Conservation (phyloP, 108 stramenopile genomes). For the Aurantiochytrium sp. region DNA sequence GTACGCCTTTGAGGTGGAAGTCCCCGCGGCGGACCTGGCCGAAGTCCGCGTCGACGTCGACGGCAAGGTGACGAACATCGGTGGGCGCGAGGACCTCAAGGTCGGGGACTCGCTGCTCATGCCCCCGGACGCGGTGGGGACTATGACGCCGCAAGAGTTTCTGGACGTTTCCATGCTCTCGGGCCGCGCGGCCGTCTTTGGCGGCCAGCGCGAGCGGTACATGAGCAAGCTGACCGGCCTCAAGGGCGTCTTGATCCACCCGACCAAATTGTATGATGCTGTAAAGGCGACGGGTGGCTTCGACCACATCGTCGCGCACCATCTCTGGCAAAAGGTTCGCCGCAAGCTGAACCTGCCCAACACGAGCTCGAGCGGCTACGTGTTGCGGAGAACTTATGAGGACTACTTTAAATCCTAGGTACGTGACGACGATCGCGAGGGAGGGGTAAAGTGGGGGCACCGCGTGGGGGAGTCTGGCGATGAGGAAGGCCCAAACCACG, state of each 20-base stretch:
- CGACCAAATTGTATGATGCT: constrained; percentile 2
- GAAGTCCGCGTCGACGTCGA: neutral
- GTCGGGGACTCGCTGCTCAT: neutral
- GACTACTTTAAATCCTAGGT: neutral
- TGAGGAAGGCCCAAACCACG: neutral
- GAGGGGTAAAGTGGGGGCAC: neutral
- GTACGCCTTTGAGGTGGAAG: neutral
- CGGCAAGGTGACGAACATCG: neutral
- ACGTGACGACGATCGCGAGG: neutral
- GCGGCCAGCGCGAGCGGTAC: neutral
- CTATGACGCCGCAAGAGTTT: neutral
- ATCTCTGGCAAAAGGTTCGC: constrained; percentile 22
- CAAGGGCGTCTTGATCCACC: neutral
- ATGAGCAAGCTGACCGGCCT: constrained; percentile 4
- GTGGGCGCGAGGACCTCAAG: neutral
- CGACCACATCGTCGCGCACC: constrained; percentile 1
- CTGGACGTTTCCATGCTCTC: neutral
- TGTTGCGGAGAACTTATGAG: constrained; percentile 5
- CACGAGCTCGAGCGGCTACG: constrained; percentile 5
- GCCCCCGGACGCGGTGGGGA: neutral
- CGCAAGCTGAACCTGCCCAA: neutral
- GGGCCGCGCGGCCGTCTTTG: neutral
- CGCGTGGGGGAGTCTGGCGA: too few species aligned
- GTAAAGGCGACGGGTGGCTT: constrained; percentile 4
- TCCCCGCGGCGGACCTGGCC: neutral